Evolutionary conservation across 2,329 filamentous ascomycete genomes (phyloP).

Genomic region (Alternaria dauci): DNA sequence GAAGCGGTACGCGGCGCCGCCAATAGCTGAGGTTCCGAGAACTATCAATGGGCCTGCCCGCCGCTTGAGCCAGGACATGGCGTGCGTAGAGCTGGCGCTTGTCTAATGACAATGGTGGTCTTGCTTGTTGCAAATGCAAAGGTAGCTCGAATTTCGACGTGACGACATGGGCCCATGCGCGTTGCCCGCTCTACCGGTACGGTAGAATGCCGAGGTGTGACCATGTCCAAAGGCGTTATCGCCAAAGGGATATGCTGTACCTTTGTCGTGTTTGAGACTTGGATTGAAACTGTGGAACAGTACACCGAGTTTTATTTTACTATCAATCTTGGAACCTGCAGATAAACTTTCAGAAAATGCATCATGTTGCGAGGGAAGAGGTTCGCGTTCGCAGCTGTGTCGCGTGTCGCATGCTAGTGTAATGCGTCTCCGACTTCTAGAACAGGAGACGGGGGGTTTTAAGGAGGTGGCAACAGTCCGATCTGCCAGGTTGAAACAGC

Average conservation of each 20-base stretch:
- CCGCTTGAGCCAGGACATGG: conserved; percentile 43
- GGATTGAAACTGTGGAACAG: background rate
- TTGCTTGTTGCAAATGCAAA: background rate
- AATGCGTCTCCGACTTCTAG: conserved; percentile 2
- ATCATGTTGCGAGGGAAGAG: background rate
- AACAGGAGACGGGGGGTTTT: conserved; percentile 1
- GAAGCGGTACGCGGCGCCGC: conserved; percentile 48
- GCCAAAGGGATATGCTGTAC: background rate
- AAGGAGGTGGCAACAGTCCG: conserved; percentile 9
- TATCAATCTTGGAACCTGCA: background rate
- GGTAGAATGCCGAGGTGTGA: conserved; percentile 11
- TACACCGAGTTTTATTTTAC: background rate
- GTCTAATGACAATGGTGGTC: background rate
- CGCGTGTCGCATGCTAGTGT: background rate
- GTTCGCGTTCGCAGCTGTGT: background rate
- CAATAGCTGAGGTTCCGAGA: conserved; percentile 44
- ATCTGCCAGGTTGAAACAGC: conserved; percentile 13
- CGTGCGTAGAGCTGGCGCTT: conserved; percentile 1
- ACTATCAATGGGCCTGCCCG: conserved; percentile 42
- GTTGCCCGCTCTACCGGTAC: conserved; percentile 1
- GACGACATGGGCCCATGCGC: conserved; percentile 19
- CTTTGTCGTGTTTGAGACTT: background rate
- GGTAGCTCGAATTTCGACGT: conserved; percentile 14
- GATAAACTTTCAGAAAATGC: background rate
- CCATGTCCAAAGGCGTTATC: background rate